These are phyloP conservation scores for Fusarium secorum DNA, from an alignment of 2,329 filamentous ascomycete genomes.

Conservation along the genomic window DNA sequence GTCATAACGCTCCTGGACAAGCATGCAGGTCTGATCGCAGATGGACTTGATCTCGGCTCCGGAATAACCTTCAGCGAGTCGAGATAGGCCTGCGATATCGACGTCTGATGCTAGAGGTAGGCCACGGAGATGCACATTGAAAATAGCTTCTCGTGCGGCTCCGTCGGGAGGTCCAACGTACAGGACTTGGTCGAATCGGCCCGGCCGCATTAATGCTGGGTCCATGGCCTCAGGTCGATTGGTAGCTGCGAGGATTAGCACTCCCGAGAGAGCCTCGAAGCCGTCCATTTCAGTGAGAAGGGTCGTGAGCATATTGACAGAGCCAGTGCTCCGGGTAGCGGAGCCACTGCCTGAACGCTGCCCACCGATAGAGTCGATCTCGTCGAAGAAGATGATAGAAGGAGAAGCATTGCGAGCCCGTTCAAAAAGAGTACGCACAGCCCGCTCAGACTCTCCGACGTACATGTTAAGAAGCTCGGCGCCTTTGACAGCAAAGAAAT, in stretches of 20 bases:
- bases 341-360: conserved; percentile 56
- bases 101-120: conserved; percentile 69
- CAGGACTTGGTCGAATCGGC: conserved; percentile 83
- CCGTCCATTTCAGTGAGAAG: conserved; percentile 96
- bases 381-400: conserved; percentile 96
- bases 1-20: conserved; percentile 51
- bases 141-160: conserved; percentile 77
- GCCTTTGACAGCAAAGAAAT: conserved; percentile 94
- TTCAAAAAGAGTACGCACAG: conserved; percentile 83
- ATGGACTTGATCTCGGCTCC: conserved; percentile 79
- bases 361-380: conserved; percentile 86
- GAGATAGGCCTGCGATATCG: conserved; percentile 69
- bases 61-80: conserved; percentile 76
- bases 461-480: conserved; percentile 96
- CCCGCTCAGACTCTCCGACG: conserved; percentile 91
- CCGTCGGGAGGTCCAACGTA: conserved; percentile 85
- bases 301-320: conserved; percentile 87
- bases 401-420: conserved; percentile 86
- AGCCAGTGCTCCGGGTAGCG: conserved; percentile 49
- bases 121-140: conserved; percentile 70
- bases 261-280: conserved; percentile 82
- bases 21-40: conserved; percentile 55
- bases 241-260: conserved; percentile 88
- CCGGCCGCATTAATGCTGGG: conserved; percentile 83
- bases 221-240: conserved; percentile 90